Percentiles rank a stretch among this genome's conserved stretches.
Conservation (phyloP, 495 filamentous ascomycete genomes). For the Xylaria intraflava region DNA sequence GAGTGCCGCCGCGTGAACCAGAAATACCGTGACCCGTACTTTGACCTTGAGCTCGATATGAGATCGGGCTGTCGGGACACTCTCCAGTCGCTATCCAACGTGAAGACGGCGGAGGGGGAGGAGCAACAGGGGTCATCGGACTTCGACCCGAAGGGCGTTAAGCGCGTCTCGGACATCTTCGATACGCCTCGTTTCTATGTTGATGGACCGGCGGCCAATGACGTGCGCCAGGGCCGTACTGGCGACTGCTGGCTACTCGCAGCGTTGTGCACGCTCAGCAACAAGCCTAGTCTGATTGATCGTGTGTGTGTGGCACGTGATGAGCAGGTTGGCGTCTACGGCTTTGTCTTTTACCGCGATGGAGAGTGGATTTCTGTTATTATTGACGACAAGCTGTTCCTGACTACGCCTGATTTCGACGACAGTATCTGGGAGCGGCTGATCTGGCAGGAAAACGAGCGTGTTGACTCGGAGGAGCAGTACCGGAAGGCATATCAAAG, state of each 20-base stretch:
- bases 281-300: conserved; percentile 72
- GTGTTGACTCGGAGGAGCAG: conserved; percentile 67
- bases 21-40: conserved; percentile 84
- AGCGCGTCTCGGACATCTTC: conserved; percentile 75
- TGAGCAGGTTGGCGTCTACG: conserved; percentile 81
- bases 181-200: conserved; percentile 79
- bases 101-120: conserved; percentile 13
- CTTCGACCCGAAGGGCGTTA: conserved; percentile 55
- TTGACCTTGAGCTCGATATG: conserved; percentile 78
- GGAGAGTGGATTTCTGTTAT: conserved; percentile 90
- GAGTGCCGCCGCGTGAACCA: conserved; percentile 82
- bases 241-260: conserved; percentile 94
- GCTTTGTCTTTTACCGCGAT: conserved; percentile 90
- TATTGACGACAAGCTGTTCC: conserved; percentile 73
- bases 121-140: neutral
- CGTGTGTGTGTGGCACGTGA: conserved; percentile 76
- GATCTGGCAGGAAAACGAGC: conserved; percentile 65
- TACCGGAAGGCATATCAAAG: conserved; percentile 70
- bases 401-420: conserved; percentile 77
- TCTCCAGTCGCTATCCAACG: conserved; percentile 54
- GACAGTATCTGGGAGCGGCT: conserved; percentile 59
- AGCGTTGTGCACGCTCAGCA: conserved; percentile 75
- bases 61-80: conserved; percentile 54
- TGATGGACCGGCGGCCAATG: conserved; percentile 74
- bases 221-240: conserved; percentile 70